Percentiles rank a stretch among this genome's conserved stretches.
Evolutionary conservation across 169 alveolate genomes (phyloP).

Genomic region (Cryptosporidium ryanae): DNA sequence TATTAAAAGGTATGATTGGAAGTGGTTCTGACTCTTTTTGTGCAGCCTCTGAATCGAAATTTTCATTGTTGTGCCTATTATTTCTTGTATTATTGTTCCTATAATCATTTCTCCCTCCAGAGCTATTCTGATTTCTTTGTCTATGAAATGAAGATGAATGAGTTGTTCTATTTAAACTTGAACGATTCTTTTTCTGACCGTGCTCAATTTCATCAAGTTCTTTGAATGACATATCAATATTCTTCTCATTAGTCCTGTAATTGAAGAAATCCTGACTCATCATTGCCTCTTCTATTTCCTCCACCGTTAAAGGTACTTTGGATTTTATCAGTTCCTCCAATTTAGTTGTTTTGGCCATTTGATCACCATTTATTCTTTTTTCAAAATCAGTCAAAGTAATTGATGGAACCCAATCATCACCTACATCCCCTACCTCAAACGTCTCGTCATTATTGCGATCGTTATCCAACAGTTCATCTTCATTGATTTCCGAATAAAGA

Average conservation of each 20-base stretch:
- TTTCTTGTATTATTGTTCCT: background rate
- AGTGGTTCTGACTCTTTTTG: conserved; percentile 15
- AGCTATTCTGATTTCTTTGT: conserved; percentile 8
- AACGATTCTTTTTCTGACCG: conserved; percentile 3
- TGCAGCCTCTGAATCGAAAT: background rate
- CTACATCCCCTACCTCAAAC: conserved; percentile 59
- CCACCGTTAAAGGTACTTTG: conserved; percentile 42
- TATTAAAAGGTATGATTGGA: conserved; percentile 30
- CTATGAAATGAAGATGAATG: background rate
- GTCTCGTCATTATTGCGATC: conserved; percentile 73
- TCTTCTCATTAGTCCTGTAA: background rate
- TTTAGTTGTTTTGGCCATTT: background rate
- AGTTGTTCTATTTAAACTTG: background rate
- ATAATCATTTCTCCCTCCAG: conserved; percentile 1
- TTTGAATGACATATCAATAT: background rate
- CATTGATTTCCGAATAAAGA: conserved; percentile 49
- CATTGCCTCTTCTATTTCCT: conserved; percentile 55
- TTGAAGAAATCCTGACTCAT: conserved; percentile 53
- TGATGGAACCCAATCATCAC: conserved; percentile 75
- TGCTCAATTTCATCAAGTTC: background rate
- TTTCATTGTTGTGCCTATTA: background rate
- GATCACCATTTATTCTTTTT: background rate
- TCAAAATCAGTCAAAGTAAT: conserved; percentile 46
- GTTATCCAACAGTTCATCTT: conserved; percentile 53
- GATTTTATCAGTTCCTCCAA: conserved; percentile 26